Conservation (phyloP, 495 filamentous ascomycete genomes). For the Chaetomium tenue region DNA sequence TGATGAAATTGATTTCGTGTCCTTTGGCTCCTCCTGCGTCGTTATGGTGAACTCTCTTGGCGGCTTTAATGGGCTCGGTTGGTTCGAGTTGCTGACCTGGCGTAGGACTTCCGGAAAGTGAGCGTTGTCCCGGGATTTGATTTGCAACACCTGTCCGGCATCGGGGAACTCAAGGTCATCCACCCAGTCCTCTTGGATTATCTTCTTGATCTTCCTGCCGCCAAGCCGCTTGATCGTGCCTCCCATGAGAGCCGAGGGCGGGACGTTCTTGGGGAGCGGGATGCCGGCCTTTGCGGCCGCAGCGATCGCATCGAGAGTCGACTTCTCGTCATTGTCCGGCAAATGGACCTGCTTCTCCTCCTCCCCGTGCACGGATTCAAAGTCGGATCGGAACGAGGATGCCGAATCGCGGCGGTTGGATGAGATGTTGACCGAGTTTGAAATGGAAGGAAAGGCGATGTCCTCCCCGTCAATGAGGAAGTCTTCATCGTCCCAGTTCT, state of each 20-base stretch:
- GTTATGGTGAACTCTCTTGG: conserved; percentile 23
- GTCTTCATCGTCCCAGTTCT: conserved; percentile 88
- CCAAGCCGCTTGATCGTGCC: conserved; percentile 93
- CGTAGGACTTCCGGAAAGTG: conserved; percentile 67
- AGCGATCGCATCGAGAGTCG: conserved; percentile 77
- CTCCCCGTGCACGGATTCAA: conserved; percentile 70
- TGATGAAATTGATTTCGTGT: conserved; percentile 32
- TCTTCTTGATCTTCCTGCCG: conserved; percentile 73
- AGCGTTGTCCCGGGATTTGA: conserved; percentile 58
- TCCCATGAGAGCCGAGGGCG: conserved; percentile 88
- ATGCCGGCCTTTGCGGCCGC: conserved; percentile 87
- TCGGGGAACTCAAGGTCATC: conserved; percentile 84
- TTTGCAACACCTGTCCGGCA: conserved; percentile 56
- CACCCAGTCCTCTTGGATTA: conserved; percentile 82
- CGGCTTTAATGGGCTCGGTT: conserved; percentile 45
- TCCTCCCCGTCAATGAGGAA: conserved; percentile 74
- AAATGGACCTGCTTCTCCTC: conserved; percentile 83
- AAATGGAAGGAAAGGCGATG: conserved; percentile 63
- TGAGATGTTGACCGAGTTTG: conserved; percentile 53
- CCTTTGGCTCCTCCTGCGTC: conserved; percentile 29
- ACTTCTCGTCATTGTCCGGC: conserved; percentile 73
- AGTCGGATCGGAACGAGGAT: conserved; percentile 78
- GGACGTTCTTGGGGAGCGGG: conserved; percentile 83
- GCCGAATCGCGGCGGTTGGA: conserved; percentile 68
- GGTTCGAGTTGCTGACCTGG: conserved; percentile 55